A percentile compares a stretch with the other conserved stretches of the same genome.
Evolutionary conservation across 768 basidiomycete species (phyloP).

Genomic region (Leccinum broughii): DNA sequence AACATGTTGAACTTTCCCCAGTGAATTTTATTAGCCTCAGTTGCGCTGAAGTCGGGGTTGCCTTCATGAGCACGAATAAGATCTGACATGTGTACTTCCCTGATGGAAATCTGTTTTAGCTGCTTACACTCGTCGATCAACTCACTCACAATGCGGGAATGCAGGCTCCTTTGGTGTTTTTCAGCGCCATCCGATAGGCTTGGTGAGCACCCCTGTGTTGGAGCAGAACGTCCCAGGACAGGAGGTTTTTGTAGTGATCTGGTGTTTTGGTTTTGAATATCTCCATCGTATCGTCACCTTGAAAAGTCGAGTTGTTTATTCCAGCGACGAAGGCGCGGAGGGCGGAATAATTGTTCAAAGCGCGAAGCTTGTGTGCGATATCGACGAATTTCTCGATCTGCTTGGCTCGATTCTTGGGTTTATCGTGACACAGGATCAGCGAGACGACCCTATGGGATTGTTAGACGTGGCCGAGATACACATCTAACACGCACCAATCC

Average conservation of each 20-base stretch:
- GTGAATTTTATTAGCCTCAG: constrained; percentile 74
- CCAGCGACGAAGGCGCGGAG: constrained; percentile 93
- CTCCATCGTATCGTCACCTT: constrained; percentile 77
- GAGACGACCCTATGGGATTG: constrained; percentile 75
- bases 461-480: constrained; percentile 2
- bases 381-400: constrained; percentile 90
- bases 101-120: constrained; percentile 34
- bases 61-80: constrained; percentile 85
- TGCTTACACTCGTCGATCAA: constrained; percentile 5
- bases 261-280: constrained; percentile 63
- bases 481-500: constrained; percentile 58
- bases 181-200: constrained; percentile 87
- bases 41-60: constrained; percentile 68
- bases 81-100: constrained; percentile 91
- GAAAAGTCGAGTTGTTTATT: constrained; percentile 79
- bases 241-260: constrained; percentile 74
- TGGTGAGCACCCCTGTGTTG: constrained; percentile 80
- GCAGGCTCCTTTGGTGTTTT: constrained; percentile 80
- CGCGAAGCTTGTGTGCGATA: constrained; percentile 77
- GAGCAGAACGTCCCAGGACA: constrained; percentile 84
- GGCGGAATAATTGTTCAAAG: constrained; percentile 89
- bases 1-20: constrained; percentile 98
- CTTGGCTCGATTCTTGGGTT: constrained; percentile 67
- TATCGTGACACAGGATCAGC: constrained; percentile 85
- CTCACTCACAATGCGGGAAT: constrained; percentile 78